These are phyloP conservation scores for Fibroporia radiculosa DNA, from an alignment of 768 basidiomycete genomes.

Conservation along the genomic window DNA sequence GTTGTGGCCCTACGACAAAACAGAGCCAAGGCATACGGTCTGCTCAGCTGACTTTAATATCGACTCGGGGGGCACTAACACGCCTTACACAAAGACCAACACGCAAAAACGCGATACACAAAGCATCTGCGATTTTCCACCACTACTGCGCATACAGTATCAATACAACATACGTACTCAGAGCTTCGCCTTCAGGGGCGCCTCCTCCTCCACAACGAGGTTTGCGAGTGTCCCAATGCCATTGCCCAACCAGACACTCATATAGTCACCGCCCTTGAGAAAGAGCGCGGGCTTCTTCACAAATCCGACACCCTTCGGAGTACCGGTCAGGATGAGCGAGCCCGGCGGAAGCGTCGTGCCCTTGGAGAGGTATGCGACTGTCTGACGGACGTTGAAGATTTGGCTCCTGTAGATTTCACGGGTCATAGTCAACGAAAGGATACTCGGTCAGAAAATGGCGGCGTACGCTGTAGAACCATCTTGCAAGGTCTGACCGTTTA, in stretches of 20 bases:
- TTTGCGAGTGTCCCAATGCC: slow-evolving; percentile 80
- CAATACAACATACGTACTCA: too few species aligned
- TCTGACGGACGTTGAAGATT: slow-evolving; percentile 73
- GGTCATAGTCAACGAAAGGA: not conserved
- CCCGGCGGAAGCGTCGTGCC: slow-evolving; percentile 79
- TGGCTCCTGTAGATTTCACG: slow-evolving; percentile 45
- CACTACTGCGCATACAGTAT: too few species aligned
- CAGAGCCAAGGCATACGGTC: too few species aligned
- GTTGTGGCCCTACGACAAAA: too few species aligned
- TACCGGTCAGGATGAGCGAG: slow-evolving; percentile 76
- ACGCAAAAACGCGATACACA: too few species aligned
- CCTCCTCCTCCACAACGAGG: slow-evolving; percentile 63
- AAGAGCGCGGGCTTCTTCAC: slow-evolving; percentile 62
- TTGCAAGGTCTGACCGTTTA: slow-evolving; percentile 67
- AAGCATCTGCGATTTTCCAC: too few species aligned
- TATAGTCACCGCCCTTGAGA: slow-evolving; percentile 67
- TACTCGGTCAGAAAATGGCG: not conserved
- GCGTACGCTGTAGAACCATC: slow-evolving; percentile 73
- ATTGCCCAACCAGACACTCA: slow-evolving; percentile 57
- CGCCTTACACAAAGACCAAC: too few species aligned
- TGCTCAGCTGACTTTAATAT: too few species aligned
- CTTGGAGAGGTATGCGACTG: slow-evolving; percentile 75
- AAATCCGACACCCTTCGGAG: slow-evolving; percentile 78
- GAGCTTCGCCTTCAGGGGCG: slow-evolving; percentile 30
- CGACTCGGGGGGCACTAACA: too few species aligned